These are phyloP conservation scores for Incumbomyces delicatus DNA, from an alignment of 2,329 filamentous ascomycete species.

Conservation along the genomic window DNA sequence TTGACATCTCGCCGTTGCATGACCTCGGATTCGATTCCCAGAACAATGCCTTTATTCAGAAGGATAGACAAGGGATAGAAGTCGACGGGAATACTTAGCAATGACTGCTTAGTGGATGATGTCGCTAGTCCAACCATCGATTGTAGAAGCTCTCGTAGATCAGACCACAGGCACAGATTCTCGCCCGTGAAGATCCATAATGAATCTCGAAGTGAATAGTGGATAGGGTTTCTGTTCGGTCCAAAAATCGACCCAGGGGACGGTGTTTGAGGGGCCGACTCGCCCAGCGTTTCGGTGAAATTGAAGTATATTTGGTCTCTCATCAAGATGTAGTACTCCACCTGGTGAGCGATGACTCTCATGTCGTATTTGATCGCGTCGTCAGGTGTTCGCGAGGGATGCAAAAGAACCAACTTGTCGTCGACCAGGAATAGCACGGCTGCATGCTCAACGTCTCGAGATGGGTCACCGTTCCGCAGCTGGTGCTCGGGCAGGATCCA, in stretches of 20 bases:
- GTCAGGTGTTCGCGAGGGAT: constrained; percentile 71
- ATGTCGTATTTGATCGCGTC: constrained; percentile 95
- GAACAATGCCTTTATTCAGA: constrained; percentile 77
- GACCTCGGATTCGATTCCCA: constrained; percentile 85
- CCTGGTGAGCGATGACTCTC: constrained; percentile 89
- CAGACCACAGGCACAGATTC: constrained; percentile 78
- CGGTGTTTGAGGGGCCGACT: constrained; percentile 40
- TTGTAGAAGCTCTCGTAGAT: constrained; percentile 72
- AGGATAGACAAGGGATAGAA: constrained; percentile 89
- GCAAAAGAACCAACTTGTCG: constrained; percentile 85
- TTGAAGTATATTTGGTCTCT: constrained; percentile 60
- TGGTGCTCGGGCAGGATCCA: constrained; percentile 93
- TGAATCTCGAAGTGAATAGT: constrained; percentile 64
- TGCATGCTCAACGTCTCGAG: constrained; percentile 86
- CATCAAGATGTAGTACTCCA: constrained; percentile 91
- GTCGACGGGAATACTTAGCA: constrained; percentile 74
- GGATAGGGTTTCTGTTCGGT: constrained; percentile 29
- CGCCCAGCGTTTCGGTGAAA: constrained; percentile 39
- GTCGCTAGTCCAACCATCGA: constrained; percentile 7
- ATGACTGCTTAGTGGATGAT: constrained; percentile 23
- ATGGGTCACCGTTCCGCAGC: constrained; percentile 80
- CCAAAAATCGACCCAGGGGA: constrained; percentile 37
- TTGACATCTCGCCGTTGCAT: constrained; percentile 86
- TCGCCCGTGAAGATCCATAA: constrained; percentile 90
- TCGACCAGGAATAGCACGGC: constrained; percentile 95